Base-by-base conservation (phyloP, 768 basidiomycete genomes). In the Termitomyces sp. region DNA sequence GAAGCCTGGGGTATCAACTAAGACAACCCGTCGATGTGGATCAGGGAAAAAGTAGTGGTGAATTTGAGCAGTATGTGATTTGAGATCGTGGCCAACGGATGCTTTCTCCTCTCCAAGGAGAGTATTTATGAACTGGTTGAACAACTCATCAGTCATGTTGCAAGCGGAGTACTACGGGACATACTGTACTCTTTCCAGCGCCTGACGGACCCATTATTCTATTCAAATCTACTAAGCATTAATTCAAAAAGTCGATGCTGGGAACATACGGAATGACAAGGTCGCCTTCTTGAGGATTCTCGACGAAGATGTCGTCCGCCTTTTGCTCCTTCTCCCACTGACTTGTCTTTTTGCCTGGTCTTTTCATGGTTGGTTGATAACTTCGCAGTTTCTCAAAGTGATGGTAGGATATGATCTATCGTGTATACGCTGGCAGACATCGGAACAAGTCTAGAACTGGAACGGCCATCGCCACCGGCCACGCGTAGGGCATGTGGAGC, bases 1-100 rank as follows among this genome's bases (percentile, higher is more conserved):
- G 32, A 66, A 66, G 8, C 65, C 65, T n/a, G 65, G 65, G 1
- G 65, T 66, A 32, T 66, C 65, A 14, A 66, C 49, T 3, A 66
- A 21, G 40, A 65, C 53, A 12, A 65, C 32, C 3, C 64, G 62
- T 9, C 51, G 55, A 37, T 55, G 14, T 2, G 58, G 42, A 40
- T 59, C 52, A n/a, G 51, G 48, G 4, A 58, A 4, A 25, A 57
- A 25, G 40, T 51, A 48, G 21, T 60, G 56, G 2, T 63, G 56
- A 3, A 63, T 23, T 14, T 55, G 56, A 12, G 54, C 41, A 4
- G 59, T 63, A 10, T 60, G 43, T 5, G 59, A 57, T 27, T 51
- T 37, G 25, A 60, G 49, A 37, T 56, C 44, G 21, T 63, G 62
- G 1, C 59, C 59, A 25, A 63, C 62, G 5, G 47, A 12, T 5